Evolutionary conservation across 169 alveolate genomes (phyloP), one percentile per base, ranked within the genome.

Genomic region (Toxoplasma gondii): DNA sequence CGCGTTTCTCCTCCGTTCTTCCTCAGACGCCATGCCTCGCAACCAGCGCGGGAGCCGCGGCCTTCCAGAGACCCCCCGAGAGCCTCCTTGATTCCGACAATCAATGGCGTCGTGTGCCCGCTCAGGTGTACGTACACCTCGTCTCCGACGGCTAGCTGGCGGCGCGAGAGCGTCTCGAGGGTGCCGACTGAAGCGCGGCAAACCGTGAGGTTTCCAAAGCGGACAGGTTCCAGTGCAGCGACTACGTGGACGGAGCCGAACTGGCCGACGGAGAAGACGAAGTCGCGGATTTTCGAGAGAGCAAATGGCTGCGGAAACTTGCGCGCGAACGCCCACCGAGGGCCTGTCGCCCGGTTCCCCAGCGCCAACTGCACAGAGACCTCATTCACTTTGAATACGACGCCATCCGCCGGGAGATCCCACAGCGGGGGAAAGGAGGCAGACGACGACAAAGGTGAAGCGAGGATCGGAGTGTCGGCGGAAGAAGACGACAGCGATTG

Each of bases 291-390:
- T 7, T 44, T 17, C 39, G 84, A 31, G 39, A 74, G 45, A 16
- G 84, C 84, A 34, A 74, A 34, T 17, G 84, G 84, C 84, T 74
- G 84, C 49, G 84, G 84, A n/a, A 74, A 74, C 44, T 74, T 74
- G 44, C 44, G 43, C 84, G 84, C 84, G 27, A 74, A 36, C 44
- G 84, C 84, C 84, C 84, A 74, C 24, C 49, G 84, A 16, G 84
- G 84, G 31, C 74, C 74, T 10, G n/a, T 16, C 24, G 74, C 74
- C 31, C 74, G 74, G 74, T 64, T 64, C 39, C 49, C 39, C 10
- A 31, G 84, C 1, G 12, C 45, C 84, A 31, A 44, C 44, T 74
- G 84, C 84, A 17, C 44, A 12, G 22, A 17, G 45, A 74, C 27
- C 84, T 41, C 17, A 4, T 7, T 9, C 39, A 74, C 44, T n/a